A percentile compares a stretch with the other conserved stretches of the same genome.
These are phyloP conservation scores for Thelephora ganbajun DNA, from an alignment of 768 basidiomycete species.

Conservation along the genomic window DNA sequence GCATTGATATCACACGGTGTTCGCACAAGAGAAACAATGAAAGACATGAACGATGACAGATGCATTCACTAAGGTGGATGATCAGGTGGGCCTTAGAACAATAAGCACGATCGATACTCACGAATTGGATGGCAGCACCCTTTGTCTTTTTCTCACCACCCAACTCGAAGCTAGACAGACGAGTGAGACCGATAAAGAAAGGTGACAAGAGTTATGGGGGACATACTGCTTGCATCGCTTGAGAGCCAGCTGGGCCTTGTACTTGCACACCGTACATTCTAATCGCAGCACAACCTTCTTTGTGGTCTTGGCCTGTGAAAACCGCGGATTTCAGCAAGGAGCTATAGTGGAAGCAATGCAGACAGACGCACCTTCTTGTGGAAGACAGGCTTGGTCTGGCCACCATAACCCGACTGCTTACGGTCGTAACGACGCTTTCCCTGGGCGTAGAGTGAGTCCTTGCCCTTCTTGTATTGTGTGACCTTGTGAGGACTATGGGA, in stretches of 20 bases:
- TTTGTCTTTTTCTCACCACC: conserved; percentile 99
- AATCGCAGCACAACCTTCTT: conserved; percentile 99
- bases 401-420: conserved; percentile 98
- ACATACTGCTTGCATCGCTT: conserved; percentile 99
- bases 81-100: background rate
- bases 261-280: conserved; percentile 97
- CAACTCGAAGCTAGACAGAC: conserved; percentile 72
- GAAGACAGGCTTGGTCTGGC: conserved; percentile 99
- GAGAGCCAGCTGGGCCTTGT: conserved; percentile 90
- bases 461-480: conserved; percentile 99
- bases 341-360: background rate
- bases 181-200: background rate
- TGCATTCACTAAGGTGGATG: background rate
- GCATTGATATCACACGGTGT: background rate
- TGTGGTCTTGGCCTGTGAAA: conserved; percentile 85
- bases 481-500: conserved; percentile 84
- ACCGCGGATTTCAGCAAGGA: background rate
- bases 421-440: conserved; percentile 99
- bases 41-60: background rate
- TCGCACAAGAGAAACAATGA: background rate
- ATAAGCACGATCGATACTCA: conserved; percentile 30
- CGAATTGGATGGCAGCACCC: conserved; percentile 91
- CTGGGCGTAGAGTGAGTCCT: conserved; percentile 94
- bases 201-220: background rate
- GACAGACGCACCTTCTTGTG: conserved; percentile 85